Evolutionary conservation across 805 yeast species (phyloP), one percentile per base, ranked within the genome.

Genomic region (Kregervanrija delftensis): DNA sequence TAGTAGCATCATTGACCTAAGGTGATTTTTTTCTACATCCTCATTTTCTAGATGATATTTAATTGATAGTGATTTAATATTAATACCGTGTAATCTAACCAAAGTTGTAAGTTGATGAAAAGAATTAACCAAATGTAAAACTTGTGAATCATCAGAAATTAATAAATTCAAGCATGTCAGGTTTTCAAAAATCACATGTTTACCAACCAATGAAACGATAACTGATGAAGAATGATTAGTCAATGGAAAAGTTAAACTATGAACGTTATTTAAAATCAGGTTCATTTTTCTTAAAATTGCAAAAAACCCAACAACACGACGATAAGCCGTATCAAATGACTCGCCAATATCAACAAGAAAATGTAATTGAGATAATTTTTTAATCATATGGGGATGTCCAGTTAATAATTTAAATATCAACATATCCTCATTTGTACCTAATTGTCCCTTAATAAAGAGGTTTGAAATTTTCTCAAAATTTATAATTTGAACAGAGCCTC

Each of bases 361-460:
- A 39, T 57, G 57, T 14, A 63, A 44, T 41, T 55, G 58, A 32
- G 42, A 44, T 22, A 63, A 43, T 14, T 54, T 46, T 30, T 49
- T 50, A 13, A 63, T 47, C 47, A 55, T 44, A 11, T 52, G 55
- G 3, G 65, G 64, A 35, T 42, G 54, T 16, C 51, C 54, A 1
- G 66, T 63, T 13, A 63, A 32, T 14, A 63, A 41, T 41, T 55
- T 51, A 41, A 56, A 62, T 6, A 63, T 54, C 5, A 62, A 57
- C 60, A 63, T 56, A 47, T 63, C 67, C 48, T 63, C 67, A 46
- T 62, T 63, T n/a, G 46, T 46, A 1, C 57, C 64, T n/a, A 62
- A 41, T n/a, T 49, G 53, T 3, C 63, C 64, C 13, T 51, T 48
- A 35, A 63, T 50, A 16, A 53, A 55, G 3, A 63, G 33, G 11